Conservation (phyloP, 2,329 filamentous ascomycete genomes). For the Ophiosphaerella herpotricha region DNA sequence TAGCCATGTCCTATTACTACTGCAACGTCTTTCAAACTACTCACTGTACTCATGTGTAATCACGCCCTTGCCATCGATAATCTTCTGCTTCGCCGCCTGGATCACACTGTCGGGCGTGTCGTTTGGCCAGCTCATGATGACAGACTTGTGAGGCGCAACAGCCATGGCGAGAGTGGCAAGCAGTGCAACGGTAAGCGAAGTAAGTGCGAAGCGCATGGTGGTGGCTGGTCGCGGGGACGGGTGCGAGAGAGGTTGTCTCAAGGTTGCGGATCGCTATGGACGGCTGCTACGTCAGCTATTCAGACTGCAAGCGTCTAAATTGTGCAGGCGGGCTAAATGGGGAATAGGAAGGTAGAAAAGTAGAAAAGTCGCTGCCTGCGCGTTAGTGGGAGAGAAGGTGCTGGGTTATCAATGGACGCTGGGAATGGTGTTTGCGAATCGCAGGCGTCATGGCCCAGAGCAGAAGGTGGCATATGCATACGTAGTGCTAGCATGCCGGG, state of each 20-base stretch:
- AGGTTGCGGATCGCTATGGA: background rate
- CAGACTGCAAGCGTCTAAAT: background rate
- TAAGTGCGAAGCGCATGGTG: constrained; percentile 68
- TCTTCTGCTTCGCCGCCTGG: constrained; percentile 70
- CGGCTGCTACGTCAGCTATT: background rate
- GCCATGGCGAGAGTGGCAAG: constrained; percentile 67
- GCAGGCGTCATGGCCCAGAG: constrained; percentile 8
- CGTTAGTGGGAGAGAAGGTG: background rate
- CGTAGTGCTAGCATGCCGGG: background rate
- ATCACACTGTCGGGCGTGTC: constrained; percentile 71
- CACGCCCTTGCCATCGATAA: constrained; percentile 69
- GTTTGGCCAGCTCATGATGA: constrained; percentile 78
- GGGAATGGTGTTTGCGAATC: background rate
- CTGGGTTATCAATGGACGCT: background rate
- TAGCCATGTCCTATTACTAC: background rate
- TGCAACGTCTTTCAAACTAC: background rate
- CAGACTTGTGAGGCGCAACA: constrained; percentile 64
- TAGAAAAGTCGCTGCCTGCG: background rate
- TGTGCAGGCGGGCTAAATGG: background rate
- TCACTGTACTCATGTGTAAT: constrained; percentile 75
- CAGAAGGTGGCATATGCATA: constrained; percentile 3
- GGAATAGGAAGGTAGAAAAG: constrained; percentile 4
- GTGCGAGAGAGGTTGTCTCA: background rate
- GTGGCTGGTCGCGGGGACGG: background rate
- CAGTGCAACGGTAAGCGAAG: constrained; percentile 62